Conservation (phyloP, 495 filamentous ascomycete genomes). For the Ramalina intermedia region DNA sequence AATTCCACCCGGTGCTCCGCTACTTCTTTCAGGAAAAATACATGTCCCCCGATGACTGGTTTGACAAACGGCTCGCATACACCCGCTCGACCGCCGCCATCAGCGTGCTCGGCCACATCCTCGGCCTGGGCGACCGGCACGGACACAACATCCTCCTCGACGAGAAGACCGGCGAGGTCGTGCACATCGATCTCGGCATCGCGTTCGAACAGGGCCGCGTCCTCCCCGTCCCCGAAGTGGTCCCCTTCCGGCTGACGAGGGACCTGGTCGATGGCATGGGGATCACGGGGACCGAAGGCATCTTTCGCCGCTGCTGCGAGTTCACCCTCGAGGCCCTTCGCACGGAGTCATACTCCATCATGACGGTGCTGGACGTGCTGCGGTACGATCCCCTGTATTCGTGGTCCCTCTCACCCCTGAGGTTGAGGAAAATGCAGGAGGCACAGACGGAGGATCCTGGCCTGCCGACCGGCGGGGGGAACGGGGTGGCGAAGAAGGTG, state of each 20-base stretch:
- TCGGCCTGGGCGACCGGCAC: conserved; percentile 92
- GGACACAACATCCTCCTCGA: conserved; percentile 94
- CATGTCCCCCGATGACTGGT: conserved; percentile 91
- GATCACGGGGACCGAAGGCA: conserved; percentile 85
- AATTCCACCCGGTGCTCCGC: conserved; percentile 84
- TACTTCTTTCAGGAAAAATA: conserved; percentile 97
- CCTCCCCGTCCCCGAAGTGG: conserved; percentile 82
- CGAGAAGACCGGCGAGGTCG: conserved; percentile 76
- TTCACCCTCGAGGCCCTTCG: conserved; percentile 89
- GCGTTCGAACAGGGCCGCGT: conserved; percentile 93
- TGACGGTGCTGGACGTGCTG: conserved; percentile 91
- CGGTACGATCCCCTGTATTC: conserved; percentile 92
- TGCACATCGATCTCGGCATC: conserved; percentile 93
- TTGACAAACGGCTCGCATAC: conserved; percentile 70
- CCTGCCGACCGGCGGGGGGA: conserved; percentile 14
- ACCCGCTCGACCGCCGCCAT: conserved; percentile 86
- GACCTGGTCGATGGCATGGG: conserved; percentile 97
- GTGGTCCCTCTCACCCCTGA: conserved; percentile 86
- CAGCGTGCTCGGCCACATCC: conserved; percentile 83
- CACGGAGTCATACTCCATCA: conserved; percentile 85
- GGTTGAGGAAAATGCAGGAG: conserved; percentile 64
- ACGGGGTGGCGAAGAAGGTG: conserved; percentile 27
- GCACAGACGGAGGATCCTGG: conserved; percentile 35
- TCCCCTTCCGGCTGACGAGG: conserved; percentile 88
- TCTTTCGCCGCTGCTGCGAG: conserved; percentile 92